Conservation (phyloP, 768 basidiomycete species). For the Tephrocybe sp. region DNA sequence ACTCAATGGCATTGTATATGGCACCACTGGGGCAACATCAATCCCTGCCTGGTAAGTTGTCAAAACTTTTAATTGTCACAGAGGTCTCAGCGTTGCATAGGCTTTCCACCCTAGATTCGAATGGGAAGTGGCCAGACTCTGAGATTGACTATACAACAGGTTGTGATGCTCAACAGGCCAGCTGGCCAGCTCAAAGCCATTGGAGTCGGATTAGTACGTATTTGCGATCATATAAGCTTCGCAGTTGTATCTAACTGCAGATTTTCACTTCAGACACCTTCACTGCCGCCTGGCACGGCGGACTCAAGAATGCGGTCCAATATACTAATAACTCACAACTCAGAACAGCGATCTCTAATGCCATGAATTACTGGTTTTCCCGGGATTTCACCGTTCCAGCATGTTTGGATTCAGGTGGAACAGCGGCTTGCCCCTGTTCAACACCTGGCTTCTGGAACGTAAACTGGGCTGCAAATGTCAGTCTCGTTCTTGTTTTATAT, state of each 20-base stretch:
- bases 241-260: background rate
- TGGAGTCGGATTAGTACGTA: conserved; percentile 52
- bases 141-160: conserved; percentile 65
- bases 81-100: conserved; percentile 24
- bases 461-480: conserved; percentile 64
- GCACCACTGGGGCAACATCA: conserved; percentile 37
- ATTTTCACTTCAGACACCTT: conserved; percentile 49
- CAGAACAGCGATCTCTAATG: conserved; percentile 40
- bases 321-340: conserved; percentile 42
- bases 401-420: conserved; percentile 59
- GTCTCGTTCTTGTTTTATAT: conserved; percentile 13
- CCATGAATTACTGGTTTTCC: conserved; percentile 65
- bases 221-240: background rate
- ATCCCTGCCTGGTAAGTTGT: conserved; percentile 40
- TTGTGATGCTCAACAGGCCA: conserved; percentile 60
- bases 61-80: background rate
- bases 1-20: conserved; percentile 37
- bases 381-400: conserved; percentile 54
- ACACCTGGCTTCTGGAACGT: conserved; percentile 52
- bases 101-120: conserved; percentile 45
- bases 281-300: conserved; percentile 60
- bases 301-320: conserved; percentile 37
- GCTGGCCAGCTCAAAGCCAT: conserved; percentile 68
- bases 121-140: conserved; percentile 54
- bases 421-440: conserved; percentile 51